Percentiles rank a stretch among this genome's conserved stretches.
Evolutionary conservation across 306 rosid species (phyloP).

Genomic region (Begonia loranthoides): DNA sequence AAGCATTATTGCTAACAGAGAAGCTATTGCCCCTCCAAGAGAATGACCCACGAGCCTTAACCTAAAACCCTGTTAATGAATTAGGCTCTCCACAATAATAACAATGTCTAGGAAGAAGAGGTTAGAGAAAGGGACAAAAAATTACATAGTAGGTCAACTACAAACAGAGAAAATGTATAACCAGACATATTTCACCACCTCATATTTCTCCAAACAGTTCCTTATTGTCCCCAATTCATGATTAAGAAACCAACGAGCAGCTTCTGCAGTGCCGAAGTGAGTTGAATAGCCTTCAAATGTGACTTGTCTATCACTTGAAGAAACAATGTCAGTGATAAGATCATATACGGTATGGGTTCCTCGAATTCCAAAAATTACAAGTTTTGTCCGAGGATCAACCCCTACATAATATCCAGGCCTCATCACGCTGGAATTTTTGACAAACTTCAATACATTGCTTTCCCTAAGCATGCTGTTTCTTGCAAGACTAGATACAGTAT

Average conservation of each 20-base stretch:
- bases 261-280: constrained; percentile 87
- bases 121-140: constrained; percentile 4
- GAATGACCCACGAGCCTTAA: constrained; percentile 96
- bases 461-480: constrained; percentile 83
- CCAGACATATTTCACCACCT: constrained; percentile 34
- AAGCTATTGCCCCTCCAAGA: constrained; percentile 91
- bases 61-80: constrained; percentile 82
- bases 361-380: constrained; percentile 77
- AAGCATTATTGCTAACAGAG: constrained; percentile 79
- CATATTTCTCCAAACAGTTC: constrained; percentile 55
- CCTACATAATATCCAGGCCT: constrained; percentile 93
- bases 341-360: constrained; percentile 88
- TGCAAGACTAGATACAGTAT: constrained; percentile 41
- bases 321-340: constrained; percentile 72
- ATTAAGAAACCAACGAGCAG: constrained; percentile 86
- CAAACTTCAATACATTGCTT: constrained; percentile 73
- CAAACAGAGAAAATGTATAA: constrained; percentile 6
- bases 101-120: constrained; percentile 1
- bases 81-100: constrained; percentile 24
- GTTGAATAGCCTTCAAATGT: constrained; percentile 81
- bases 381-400: constrained; percentile 58
- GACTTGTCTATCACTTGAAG: constrained; percentile 60
- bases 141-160: background rate
- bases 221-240: constrained; percentile 59
- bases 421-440: constrained; percentile 61